Conservation (phyloP, 2,329 filamentous ascomycete genomes). For the Curvularia verruculosa region DNA sequence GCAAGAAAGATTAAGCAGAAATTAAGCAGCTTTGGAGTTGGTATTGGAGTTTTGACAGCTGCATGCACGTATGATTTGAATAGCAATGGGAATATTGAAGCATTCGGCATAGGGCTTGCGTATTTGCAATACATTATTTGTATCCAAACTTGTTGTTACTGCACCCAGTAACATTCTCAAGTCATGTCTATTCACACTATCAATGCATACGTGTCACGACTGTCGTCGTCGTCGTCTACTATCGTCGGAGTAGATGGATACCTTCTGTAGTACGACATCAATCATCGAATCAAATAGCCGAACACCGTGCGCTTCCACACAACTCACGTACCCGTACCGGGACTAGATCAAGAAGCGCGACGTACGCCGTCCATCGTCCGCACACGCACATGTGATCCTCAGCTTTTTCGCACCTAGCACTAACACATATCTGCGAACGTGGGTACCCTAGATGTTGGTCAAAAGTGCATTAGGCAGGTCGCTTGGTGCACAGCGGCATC, state of each 20-base stretch:
- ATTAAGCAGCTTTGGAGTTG: constrained; percentile 3
- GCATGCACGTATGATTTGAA: constrained; percentile 6
- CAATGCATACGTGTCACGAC: background rate
- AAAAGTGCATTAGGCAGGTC: constrained; percentile 21
- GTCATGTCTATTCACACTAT: too few species aligned
- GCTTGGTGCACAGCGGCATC: constrained; percentile 16
- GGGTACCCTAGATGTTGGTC: constrained; percentile 9
- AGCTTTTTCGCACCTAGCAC: background rate
- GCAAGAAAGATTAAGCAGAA: constrained; percentile 39
- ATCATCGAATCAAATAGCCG: constrained; percentile 1
- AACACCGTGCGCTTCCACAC: constrained; percentile 13
- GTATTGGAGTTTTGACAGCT: constrained; percentile 16
- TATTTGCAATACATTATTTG: constrained; percentile 11
- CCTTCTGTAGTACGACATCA: constrained; percentile 1
- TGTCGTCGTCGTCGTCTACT: too few species aligned
- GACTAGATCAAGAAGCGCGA: background rate
- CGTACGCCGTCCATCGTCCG: background rate
- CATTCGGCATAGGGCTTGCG: constrained; percentile 20
- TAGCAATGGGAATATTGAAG: constrained; percentile 13
- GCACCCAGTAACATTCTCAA: background rate
- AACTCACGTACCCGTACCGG: background rate
- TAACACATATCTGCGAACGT: background rate
- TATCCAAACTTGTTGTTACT: background rate
- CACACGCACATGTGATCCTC: background rate
- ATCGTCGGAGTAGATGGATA: too few species aligned